Base-by-base conservation (phyloP, 2,329 filamentous ascomycete genomes). In the Penicillium sp. region DNA sequence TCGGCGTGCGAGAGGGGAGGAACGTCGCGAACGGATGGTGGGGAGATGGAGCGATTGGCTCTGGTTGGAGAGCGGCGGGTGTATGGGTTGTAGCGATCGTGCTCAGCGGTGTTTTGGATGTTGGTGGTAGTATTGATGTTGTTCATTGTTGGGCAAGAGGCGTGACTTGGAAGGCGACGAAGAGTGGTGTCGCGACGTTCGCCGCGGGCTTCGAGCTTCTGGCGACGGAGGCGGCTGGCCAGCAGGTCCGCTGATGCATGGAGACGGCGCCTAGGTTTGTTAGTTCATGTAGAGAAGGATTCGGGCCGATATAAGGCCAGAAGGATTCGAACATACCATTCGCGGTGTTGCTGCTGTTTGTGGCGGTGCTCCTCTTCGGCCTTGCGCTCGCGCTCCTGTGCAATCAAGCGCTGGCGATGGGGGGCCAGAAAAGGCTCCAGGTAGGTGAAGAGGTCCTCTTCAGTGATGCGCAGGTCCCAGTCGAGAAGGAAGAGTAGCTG, bases 401-500 rank as follows among this genome's bases (percentile, higher is more conserved):
- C 75, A 58, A 81, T 78, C 18, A 78, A 69, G 62, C 84, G 73
- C 42, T 80, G 64, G 57, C 92, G 89, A 68, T 97, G 89, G 27
- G 93, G 93, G 32, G 86, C 86, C 42, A 99, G 83, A 81, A 97
- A 97, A 40, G 84, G 84, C 65, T 97, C 91, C 39, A 97, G 82
- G 73, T 96, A 90, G 62, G 81, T 81, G 79, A 96, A 91, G 41
- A 99, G 86, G 67, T 97, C 92, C 52, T 92, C 82, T 68, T 92
- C 86, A 40, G 82, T 87, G 69, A 99, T 92, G 63, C 90, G 84
- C 56, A 96, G 84, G 63, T 99, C 91, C 91, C 92, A 99, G 72
- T 97, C 90, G 43, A 99, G 82, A 41, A 99, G 84, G 79, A 91
- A 94, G 48, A 99, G 87, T 29, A 99, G 83, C 77, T 99, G 94